Conservation (phyloP, 768 basidiomycete species). For the Asterophora parasitica region DNA sequence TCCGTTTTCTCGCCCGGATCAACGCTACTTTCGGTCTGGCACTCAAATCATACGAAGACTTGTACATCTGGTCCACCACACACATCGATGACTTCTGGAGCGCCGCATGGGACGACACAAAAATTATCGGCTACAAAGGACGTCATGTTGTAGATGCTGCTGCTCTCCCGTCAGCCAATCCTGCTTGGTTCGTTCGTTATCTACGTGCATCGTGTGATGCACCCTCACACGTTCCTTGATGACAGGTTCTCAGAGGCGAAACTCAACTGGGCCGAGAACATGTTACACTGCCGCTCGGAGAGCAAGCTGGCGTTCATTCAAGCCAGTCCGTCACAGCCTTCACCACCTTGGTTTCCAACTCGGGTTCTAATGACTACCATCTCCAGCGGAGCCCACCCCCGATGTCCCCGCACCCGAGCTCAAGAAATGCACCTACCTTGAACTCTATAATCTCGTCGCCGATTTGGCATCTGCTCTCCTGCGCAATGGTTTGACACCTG, state of each 20-base stretch:
- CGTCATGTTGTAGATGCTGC: constrained; percentile 50
- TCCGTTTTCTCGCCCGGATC: constrained; percentile 44
- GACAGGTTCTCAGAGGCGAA: constrained; percentile 52
- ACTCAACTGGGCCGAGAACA: constrained; percentile 82
- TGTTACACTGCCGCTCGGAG: constrained; percentile 54
- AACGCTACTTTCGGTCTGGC: constrained; percentile 42
- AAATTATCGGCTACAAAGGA: constrained; percentile 60
- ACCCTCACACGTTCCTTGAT: constrained; percentile 5
- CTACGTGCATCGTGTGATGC: constrained; percentile 3
- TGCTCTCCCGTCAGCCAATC: constrained; percentile 55
- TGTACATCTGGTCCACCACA: constrained; percentile 61
- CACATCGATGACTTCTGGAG: constrained; percentile 67
- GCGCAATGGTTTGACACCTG: constrained; percentile 47
- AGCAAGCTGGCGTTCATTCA: constrained; percentile 64
- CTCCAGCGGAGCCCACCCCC: constrained; percentile 60
- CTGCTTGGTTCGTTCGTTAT: constrained; percentile 52
- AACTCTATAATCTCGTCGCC: constrained; percentile 54
- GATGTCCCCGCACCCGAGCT: constrained; percentile 38
- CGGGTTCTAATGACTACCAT: constrained; percentile 12
- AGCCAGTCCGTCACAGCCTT: constrained; percentile 45
- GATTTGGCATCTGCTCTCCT: constrained; percentile 55
- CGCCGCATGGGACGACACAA: constrained; percentile 65
- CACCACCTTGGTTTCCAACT: constrained; percentile 8
- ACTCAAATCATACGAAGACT: constrained; percentile 53
- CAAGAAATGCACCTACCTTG: constrained; percentile 47